Conservation (phyloP, 257 asterid species). For the Solanum chilense region DNA sequence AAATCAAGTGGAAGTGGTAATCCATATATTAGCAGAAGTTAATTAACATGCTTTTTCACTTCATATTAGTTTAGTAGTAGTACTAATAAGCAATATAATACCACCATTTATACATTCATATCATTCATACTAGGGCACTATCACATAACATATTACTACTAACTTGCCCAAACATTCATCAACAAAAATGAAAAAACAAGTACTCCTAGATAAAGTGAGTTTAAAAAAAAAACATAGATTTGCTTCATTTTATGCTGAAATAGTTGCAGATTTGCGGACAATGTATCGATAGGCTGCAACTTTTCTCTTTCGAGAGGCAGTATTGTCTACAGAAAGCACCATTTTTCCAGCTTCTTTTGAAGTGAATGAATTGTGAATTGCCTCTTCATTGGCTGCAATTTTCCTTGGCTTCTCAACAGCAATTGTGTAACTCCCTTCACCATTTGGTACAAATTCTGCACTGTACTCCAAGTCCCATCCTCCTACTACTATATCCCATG, state of each 20-base stretch:
- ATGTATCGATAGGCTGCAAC: conserved; percentile 80
- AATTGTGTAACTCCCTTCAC: conserved; percentile 55
- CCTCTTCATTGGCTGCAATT: conserved; percentile 39
- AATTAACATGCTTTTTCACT: neutral
- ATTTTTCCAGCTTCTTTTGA: conserved; percentile 58
- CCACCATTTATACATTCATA: conserved; percentile 1
- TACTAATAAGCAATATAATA: neutral
- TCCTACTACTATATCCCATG: conserved; percentile 89
- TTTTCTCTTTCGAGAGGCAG: conserved; percentile 55
- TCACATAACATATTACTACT: neutral
- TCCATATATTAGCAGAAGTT: neutral
- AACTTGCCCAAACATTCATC: neutral
- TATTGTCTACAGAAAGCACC: conserved; percentile 72
- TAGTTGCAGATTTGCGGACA: conserved; percentile 38
- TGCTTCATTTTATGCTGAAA: neutral
- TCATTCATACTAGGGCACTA: neutral
- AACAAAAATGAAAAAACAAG: neutral
- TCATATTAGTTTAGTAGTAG: neutral
- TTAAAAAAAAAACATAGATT: neutral
- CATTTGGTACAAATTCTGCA: conserved; percentile 60
- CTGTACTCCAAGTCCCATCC: conserved; percentile 86
- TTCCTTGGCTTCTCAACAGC: conserved; percentile 75
- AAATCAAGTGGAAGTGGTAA: neutral
- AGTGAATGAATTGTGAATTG: conserved; percentile 54
- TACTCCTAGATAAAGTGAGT: neutral